These are phyloP conservation scores for Hanseniaspora jakobsenii DNA, from an alignment of 805 yeast genomes.

Conservation along the genomic window DNA sequence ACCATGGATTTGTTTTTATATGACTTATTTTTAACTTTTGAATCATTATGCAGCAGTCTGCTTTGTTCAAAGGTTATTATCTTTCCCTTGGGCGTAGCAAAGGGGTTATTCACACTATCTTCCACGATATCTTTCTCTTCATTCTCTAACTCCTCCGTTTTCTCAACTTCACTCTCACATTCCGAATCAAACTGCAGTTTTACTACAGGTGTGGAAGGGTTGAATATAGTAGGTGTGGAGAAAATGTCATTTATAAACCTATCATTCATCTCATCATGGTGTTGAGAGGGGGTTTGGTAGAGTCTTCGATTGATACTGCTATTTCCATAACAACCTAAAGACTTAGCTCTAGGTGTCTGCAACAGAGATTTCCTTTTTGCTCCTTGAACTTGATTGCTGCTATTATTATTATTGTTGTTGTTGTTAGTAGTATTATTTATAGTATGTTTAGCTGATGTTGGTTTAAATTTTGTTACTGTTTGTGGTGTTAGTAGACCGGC, in stretches of 20 bases:
- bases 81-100: conserved; percentile 32
- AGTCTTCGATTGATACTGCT: neutral
- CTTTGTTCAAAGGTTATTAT: conserved; percentile 28
- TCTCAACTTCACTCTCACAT: conserved; percentile 16
- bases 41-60: conserved; percentile 27
- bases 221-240: conserved; percentile 19
- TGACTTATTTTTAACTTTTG: conserved; percentile 15
- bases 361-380: neutral
- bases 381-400: neutral
- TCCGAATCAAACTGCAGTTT: conserved; percentile 17
- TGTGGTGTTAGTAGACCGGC: conserved; percentile 12
- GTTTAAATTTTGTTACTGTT: conserved; percentile 12
- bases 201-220: conserved; percentile 20
- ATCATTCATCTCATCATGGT: conserved; percentile 14
- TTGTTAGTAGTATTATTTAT: no score
- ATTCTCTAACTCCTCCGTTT: no score
- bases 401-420: no score
- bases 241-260: conserved; percentile 13
- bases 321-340: neutral
- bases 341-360: conserved; percentile 10
- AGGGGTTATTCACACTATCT: no score
- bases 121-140: no score
- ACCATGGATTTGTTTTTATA: conserved; percentile 4
- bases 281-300: conserved; percentile 6
- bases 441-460: neutral